Evolutionary conservation across 352 stramenopile species (phyloP), one percentile per base, ranked within the genome.

Genomic region (Sclerospora graminicola): DNA sequence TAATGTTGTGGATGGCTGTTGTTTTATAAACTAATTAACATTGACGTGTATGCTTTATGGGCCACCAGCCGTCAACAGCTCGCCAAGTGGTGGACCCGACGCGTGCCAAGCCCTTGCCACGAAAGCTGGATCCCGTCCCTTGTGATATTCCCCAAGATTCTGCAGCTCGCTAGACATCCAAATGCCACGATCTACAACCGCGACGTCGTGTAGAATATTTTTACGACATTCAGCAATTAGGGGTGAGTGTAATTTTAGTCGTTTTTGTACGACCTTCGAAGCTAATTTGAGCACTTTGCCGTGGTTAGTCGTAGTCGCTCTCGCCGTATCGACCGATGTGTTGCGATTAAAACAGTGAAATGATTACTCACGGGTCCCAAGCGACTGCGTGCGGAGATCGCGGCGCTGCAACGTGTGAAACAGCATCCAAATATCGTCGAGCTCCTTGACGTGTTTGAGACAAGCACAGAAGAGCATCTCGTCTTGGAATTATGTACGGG

Each of bases 291-390:
- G 1, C 75, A 89, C 46, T 87, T 86, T 23, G 78, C 75, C 0
- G 69, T 80, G 0, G 78, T 89, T 18, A 72, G 54, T 51, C 68
- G 67, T 6, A 74, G 63, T 0, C 59, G 59, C 47, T 86, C 69
- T 45, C 59, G 66, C 8, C 50, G 54, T 26, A 85, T 69, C 5
- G 60, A 69, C 5, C 54, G 69, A 24, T 29, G 45, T 0, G 75
- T 93, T 16, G 82, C 79, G 8, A 67, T 91, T 35, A 93, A 91
- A 57, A 83, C 86, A 45, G 89, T 93, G 55, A 83, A 83, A 57
- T 60, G 75, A 8, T 85, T 84, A 26, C 50, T 88, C n/a, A 82
- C 72, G 0, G 78, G 87, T 36, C 67, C 82, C 26, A 80, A 71
- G 45, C 57, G 78, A 0, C 50, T 89, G 2, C 55, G 59, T 0